A percentile compares a stretch with the other conserved stretches of the same genome.
These are phyloP conservation scores for Pilasporangium apinafurcum DNA, from an alignment of 352 stramenopile genomes.

Conservation along the genomic window DNA sequence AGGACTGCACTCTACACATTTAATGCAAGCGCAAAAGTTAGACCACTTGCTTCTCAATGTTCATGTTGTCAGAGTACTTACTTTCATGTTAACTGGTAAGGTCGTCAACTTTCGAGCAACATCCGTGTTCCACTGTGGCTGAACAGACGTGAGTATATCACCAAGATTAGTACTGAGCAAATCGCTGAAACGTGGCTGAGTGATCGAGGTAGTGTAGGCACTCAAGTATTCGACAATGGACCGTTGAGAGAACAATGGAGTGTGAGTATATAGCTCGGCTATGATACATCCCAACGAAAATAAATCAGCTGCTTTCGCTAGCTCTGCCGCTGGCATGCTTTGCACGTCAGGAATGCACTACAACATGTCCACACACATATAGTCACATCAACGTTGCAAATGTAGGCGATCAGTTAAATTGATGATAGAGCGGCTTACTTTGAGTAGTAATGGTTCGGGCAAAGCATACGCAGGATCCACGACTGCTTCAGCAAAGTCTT, in stretches of 20 bases:
- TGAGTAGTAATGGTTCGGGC: constrained; percentile 2
- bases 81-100: constrained; percentile 51
- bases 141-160: too few species aligned
- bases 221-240: constrained; percentile 36
- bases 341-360: constrained; percentile 9
- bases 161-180: too few species aligned
- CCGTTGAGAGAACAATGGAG: constrained; percentile 48
- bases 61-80: constrained; percentile 4
- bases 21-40: background rate
- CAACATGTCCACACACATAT: too few species aligned
- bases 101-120: constrained; percentile 16
- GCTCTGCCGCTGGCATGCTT: constrained; percentile 21
- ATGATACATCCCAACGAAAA: constrained; percentile 68
- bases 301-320: constrained; percentile 29
- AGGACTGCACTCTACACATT: constrained; percentile 24
- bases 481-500: constrained; percentile 24
- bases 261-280: constrained; percentile 54
- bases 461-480: constrained; percentile 35
- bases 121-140: constrained; percentile 21
- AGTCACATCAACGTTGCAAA: too few species aligned
- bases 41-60: background rate
- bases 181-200: too few species aligned
- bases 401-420: too few species aligned
- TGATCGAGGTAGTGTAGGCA: too few species aligned
- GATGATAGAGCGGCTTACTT: too few species aligned